Evolutionary conservation across 139 green algal species (phyloP).

Genomic region (Coelastrella sp.): DNA sequence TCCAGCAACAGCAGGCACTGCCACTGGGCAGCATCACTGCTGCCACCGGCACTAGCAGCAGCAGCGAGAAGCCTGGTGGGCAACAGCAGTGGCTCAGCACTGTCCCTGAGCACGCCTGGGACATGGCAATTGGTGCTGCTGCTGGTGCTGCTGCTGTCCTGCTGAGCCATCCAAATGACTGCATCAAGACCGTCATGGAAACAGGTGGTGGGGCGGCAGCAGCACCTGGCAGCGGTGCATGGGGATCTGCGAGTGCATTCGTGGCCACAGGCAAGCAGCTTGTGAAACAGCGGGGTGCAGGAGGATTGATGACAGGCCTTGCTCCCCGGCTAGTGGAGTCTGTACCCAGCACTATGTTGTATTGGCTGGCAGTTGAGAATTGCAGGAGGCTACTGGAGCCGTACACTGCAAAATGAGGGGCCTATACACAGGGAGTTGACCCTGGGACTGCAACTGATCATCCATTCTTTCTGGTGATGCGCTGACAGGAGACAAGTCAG

Average conservation of each 20-base stretch:
- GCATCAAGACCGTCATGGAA: slow-evolving; percentile 78
- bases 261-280: slow-evolving; percentile 55
- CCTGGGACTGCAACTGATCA: no score
- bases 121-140: slow-evolving; percentile 68
- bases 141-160: slow-evolving; percentile 72
- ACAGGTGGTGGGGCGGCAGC: slow-evolving; percentile 35
- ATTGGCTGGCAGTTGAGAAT: slow-evolving; percentile 60
- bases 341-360: slow-evolving; percentile 56
- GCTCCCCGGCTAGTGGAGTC: slow-evolving; percentile 64
- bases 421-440: no score
- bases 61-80: background rate
- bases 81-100: slow-evolving; percentile 9
- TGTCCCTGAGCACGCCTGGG: slow-evolving; percentile 45
- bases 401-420: slow-evolving; percentile 24
- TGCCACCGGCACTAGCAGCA: background rate
- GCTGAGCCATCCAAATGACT: slow-evolving; percentile 76
- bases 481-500: no score
- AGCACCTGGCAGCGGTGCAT: background rate
- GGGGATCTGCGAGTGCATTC: slow-evolving; percentile 49
- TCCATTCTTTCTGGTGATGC: no score
- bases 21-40: slow-evolving; percentile 36
- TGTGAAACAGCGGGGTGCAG: slow-evolving; percentile 50
- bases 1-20: background rate
- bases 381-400: slow-evolving; percentile 53
- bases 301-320: slow-evolving; percentile 71